Percentiles rank a stretch among this genome's conserved stretches.
Conservation (phyloP, 2,329 filamentous ascomycete species). For the Neonectria coccinea region DNA sequence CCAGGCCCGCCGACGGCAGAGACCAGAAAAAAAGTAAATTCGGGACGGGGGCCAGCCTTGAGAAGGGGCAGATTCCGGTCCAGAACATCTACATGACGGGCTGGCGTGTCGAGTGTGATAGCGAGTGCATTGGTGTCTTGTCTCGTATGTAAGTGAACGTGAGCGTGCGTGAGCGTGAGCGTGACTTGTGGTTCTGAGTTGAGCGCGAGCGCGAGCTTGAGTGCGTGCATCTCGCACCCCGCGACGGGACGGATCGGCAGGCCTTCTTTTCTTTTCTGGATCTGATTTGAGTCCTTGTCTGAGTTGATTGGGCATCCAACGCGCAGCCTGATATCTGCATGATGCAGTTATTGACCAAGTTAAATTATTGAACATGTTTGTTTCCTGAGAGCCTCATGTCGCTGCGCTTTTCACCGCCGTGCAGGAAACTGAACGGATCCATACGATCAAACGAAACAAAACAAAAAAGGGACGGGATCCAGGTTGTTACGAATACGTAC, state of each 20-base stretch:
- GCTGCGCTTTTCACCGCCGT: not conserved
- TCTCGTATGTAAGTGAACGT: not conserved
- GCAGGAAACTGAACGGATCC: too few species aligned
- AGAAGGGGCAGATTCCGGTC: constrained; percentile 13
- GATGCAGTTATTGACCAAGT: too few species aligned
- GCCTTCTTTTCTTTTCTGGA: constrained; percentile 9
- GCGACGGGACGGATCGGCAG: not conserved
- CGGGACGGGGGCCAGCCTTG: constrained; percentile 31
- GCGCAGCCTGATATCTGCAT: not conserved
- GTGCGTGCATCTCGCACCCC: constrained; percentile 23
- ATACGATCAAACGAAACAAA: not conserved
- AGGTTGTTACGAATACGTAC: not conserved
- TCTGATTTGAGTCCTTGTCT: constrained; percentile 11
- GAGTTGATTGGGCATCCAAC: constrained; percentile 7
- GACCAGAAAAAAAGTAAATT: constrained; percentile 35
- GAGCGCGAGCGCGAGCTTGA: constrained; percentile 21
- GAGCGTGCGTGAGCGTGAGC: constrained; percentile 29
- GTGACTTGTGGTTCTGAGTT: not conserved
- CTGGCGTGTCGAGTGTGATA: not conserved
- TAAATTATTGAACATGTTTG: not conserved
- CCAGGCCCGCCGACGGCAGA: not conserved
- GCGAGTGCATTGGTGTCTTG: constrained; percentile 3
- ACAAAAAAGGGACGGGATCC: not conserved
- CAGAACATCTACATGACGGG: constrained; percentile 11
- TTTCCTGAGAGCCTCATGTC: not conserved